Conservation (phyloP, 352 stramenopile species). For the Phytophthora megakarya region DNA sequence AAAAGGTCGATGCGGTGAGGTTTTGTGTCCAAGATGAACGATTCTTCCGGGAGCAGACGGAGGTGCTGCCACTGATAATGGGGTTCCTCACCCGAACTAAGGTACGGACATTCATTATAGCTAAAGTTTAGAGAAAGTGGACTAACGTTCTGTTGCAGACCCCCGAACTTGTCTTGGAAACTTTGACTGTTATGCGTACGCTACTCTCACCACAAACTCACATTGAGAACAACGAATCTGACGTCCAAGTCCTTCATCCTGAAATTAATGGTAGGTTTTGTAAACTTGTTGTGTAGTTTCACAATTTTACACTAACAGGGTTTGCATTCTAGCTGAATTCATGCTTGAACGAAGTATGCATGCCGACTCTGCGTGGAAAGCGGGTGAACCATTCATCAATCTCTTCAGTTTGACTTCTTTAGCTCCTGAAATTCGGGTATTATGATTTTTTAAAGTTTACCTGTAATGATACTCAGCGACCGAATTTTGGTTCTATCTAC, state of each 20-base stretch:
- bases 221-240: neutral
- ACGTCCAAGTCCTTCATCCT: slow-evolving; percentile 34
- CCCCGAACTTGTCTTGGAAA: slow-evolving; percentile 44
- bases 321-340: slow-evolving; percentile 39
- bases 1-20: slow-evolving; percentile 61
- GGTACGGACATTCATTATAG: slow-evolving; percentile 29
- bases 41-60: slow-evolving; percentile 62
- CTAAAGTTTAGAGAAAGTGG: neutral
- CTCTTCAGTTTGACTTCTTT: slow-evolving; percentile 29
- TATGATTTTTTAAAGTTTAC: slow-evolving; percentile 1
- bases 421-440: slow-evolving; percentile 36
- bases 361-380: slow-evolving; percentile 47
- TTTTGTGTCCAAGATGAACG: slow-evolving; percentile 57
- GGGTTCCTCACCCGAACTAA: slow-evolving; percentile 56
- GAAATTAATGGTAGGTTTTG: slow-evolving; percentile 47
- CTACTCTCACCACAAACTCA: slow-evolving; percentile 28
- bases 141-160: slow-evolving; percentile 25
- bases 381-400: slow-evolving; percentile 47
- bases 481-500: neutral
- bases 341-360: slow-evolving; percentile 42
- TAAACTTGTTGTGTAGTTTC: neutral
- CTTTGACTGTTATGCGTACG: slow-evolving; percentile 32
- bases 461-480: neutral
- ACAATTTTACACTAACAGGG: neutral
- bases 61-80: slow-evolving; percentile 59